These are phyloP conservation scores for Aspergillus puulaauensis DNA, from an alignment of 2,329 filamentous ascomycete species.

Conservation along the genomic window DNA sequence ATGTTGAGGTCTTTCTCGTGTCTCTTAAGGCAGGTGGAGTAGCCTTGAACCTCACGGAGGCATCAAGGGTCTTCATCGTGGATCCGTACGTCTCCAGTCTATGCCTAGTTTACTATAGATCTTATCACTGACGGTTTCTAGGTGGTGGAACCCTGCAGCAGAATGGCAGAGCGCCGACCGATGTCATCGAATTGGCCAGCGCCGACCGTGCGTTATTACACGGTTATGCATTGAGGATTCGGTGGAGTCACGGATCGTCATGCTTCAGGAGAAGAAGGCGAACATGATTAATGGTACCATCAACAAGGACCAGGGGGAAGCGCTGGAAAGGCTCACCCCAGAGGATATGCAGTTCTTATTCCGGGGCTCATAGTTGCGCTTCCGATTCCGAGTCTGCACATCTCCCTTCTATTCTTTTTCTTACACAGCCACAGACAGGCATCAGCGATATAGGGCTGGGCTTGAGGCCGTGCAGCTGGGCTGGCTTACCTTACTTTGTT, in stretches of 20 bases:
- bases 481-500: background rate
- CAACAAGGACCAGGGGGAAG: conserved; percentile 78
- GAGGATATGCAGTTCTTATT: conserved; percentile 97
- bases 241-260: conserved; percentile 91
- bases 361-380: conserved; percentile 61
- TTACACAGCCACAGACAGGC: background rate
- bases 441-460: background rate
- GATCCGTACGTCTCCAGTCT: conserved; percentile 70
- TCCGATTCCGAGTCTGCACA: background rate
- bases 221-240: conserved; percentile 95
- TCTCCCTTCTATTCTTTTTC: background rate
- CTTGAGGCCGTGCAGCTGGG: background rate
- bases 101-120: background rate
- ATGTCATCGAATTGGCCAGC: conserved; percentile 93
- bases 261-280: conserved; percentile 97
- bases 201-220: conserved; percentile 89
- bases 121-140: conserved; percentile 39
- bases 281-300: conserved; percentile 97
- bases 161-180: conserved; percentile 98
- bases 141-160: conserved; percentile 99
- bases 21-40: conserved; percentile 96
- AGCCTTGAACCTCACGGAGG: conserved; percentile 91
- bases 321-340: conserved; percentile 85
- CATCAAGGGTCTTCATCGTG: conserved; percentile 90
- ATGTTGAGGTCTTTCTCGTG: conserved; percentile 94